A percentile compares a stretch with the other conserved stretches of the same genome.
These are phyloP conservation scores for Scheffersomyces stipitis DNA, from an alignment of 805 yeast species.

Conservation along the genomic window DNA sequence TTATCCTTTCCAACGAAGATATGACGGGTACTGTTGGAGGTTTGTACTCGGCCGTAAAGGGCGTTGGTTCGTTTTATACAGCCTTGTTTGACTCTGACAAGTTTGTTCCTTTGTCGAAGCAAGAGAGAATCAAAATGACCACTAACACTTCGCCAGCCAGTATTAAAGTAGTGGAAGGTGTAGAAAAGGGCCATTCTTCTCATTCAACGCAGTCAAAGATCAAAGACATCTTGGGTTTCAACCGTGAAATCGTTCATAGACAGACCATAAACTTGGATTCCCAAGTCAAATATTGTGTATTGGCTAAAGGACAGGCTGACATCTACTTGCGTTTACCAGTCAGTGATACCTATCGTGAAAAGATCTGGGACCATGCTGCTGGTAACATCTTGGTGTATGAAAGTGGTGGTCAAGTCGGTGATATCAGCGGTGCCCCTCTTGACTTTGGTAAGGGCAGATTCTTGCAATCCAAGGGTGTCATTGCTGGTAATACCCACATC, in stretches of 20 bases:
- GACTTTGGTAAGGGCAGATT: conserved; percentile 87
- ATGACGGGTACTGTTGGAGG: conserved; percentile 58
- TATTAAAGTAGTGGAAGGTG: conserved; percentile 84
- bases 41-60: conserved; percentile 66
- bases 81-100: conserved; percentile 33
- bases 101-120: conserved; percentile 34
- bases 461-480: conserved; percentile 84
- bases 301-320: conserved; percentile 90
- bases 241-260: conserved; percentile 51
- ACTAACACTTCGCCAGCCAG: conserved; percentile 44
- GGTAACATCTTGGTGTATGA: conserved; percentile 85
- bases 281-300: conserved; percentile 92
- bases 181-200: conserved; percentile 92
- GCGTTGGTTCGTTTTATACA: conserved; percentile 64
- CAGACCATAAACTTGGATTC: conserved; percentile 83
- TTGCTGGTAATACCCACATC: conserved; percentile 65
- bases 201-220: conserved; percentile 82
- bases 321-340: conserved; percentile 87
- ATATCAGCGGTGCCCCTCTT: conserved; percentile 69
- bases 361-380: conserved; percentile 99
- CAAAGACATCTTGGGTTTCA: conserved; percentile 53
- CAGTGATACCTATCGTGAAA: conserved; percentile 74
- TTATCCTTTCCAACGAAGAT: conserved; percentile 35
- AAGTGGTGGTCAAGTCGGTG: conserved; percentile 90
- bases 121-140: conserved; percentile 51